Conservation (phyloP, 1,139 yeast species). For the Yarrowia galli region DNA sequence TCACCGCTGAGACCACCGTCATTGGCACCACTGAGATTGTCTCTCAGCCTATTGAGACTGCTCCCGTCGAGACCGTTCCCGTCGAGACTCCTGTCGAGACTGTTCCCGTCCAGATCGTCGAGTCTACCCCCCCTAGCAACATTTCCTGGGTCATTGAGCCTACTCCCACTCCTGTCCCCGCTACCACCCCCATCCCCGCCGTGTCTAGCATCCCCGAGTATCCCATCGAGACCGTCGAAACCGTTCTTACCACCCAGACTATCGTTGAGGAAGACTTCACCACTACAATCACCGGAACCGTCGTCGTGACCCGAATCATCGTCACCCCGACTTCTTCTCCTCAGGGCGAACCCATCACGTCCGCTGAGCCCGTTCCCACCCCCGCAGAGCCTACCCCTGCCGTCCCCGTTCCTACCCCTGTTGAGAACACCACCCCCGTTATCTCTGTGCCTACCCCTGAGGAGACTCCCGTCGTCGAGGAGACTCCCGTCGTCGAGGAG, state of each 20-base stretch:
- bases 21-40: constrained; percentile 4
- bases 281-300: constrained; percentile 16
- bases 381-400: background rate
- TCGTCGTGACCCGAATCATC: constrained; percentile 4
- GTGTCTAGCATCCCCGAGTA: background rate
- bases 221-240: background rate
- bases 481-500: background rate
- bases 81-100: background rate
- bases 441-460: too few relatives aligned
- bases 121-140: background rate
- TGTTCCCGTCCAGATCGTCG: background rate
- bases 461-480: background rate
- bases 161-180: background rate
- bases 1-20: constrained; percentile 5
- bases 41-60: background rate
- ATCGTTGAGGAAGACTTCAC: background rate
- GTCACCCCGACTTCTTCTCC: constrained; percentile 8
- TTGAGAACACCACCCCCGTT: background rate
- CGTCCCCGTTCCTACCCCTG: background rate
- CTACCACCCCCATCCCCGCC: background rate
- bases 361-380: background rate
- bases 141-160: background rate
- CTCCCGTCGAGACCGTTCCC: background rate
- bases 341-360: background rate
- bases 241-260: constrained; percentile 9